Percentiles rank a stretch among this genome's conserved stretches.
These are phyloP conservation scores for Claviceps arundinis DNA, from an alignment of 2,329 filamentous ascomycete genomes.

Conservation along the genomic window DNA sequence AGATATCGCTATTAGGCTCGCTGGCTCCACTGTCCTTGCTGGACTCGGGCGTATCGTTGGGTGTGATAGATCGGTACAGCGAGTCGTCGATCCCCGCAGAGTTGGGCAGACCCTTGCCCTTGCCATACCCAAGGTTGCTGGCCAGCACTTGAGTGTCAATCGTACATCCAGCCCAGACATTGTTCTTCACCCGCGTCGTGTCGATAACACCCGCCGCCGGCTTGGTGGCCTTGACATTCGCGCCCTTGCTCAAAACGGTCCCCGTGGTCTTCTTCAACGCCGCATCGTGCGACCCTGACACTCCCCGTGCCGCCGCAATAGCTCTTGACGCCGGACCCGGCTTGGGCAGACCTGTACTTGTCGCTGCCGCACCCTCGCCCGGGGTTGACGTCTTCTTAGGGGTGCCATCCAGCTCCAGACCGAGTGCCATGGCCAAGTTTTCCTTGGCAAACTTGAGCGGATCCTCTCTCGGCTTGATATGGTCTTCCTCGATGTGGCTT, in stretches of 20 bases:
- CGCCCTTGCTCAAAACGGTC: slow-evolving; percentile 30
- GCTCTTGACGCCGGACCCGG: slow-evolving; percentile 34
- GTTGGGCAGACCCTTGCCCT: slow-evolving; percentile 20
- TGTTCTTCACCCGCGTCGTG: slow-evolving; percentile 6
- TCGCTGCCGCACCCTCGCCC: slow-evolving; percentile 18
- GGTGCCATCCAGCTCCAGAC: slow-evolving; percentile 38
- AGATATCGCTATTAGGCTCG: slow-evolving; percentile 49
- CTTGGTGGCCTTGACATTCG: slow-evolving; percentile 22
- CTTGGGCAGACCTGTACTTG: slow-evolving; percentile 31
- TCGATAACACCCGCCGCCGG: slow-evolving; percentile 1
- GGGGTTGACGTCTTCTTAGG: slow-evolving; percentile 22
- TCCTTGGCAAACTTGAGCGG: slow-evolving; percentile 40
- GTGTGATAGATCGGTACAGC: slow-evolving; percentile 41
- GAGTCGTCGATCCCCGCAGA: slow-evolving; percentile 36
- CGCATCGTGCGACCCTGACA: slow-evolving; percentile 35
- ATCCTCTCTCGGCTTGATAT: slow-evolving; percentile 40
- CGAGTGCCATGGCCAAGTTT: slow-evolving; percentile 33
- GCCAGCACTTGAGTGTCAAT: slow-evolving; percentile 36
- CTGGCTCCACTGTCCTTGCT: slow-evolving; percentile 46
- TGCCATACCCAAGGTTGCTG: slow-evolving; percentile 21
- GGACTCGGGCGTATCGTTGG: slow-evolving; percentile 52
- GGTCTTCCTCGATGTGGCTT: slow-evolving; percentile 44
- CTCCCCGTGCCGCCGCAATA: slow-evolving; percentile 21
- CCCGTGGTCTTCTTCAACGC: slow-evolving; percentile 38
- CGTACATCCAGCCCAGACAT: slow-evolving; percentile 28